Base-by-base conservation (phyloP, 106 monocot genomes). In the Chionographis japonica region DNA sequence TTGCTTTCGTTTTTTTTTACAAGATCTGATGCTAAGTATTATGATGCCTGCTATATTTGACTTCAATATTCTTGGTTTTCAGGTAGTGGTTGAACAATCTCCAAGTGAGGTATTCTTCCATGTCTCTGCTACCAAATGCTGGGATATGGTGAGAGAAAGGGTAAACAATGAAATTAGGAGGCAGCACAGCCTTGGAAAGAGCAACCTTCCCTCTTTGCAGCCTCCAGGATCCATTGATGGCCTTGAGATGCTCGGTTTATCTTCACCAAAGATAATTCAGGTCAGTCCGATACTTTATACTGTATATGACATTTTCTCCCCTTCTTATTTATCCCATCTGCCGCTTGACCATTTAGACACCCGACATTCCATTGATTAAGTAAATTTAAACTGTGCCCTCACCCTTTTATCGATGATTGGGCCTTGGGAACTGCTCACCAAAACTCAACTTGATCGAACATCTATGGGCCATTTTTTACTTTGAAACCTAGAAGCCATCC, bases 221-320 rank as follows among this genome's bases (percentile, higher is more conserved):
- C 89, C 81, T 65, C 92, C 89, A 16, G 84, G 84, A 61, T 86
- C 89, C 12, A n/a, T 92, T 60, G 89, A 89, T 78, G 95, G 95
- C 56, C 84, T 89, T 66, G 86, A 89, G 61, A 92, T 97, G 95
- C 89, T 92, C 84, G 95, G 95, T 12, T 85, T 97, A 54, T 78
- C 75, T 60, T 89, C 86, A 55, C 92, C 86, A 13, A 17, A 79
- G 37, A 89, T 85, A 14, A 74, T 82, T 46, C 76, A 89, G 95
- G 95, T 95, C 27, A 27, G 27, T 78, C 56, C 37, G 20, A 19
- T 41, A 54, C 62, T 19, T 41, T 14, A 46, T 58, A 27, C 27
- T 27, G 27, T 27, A 27, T 27, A 27, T 27, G 27, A 27, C 27
- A 27, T 27, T 27, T 27, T 27, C 27, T 27, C 27, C 27, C 27